Conservation (phyloP, 2,329 filamentous ascomycete species). For the Ophiostoma fasciatum region DNA sequence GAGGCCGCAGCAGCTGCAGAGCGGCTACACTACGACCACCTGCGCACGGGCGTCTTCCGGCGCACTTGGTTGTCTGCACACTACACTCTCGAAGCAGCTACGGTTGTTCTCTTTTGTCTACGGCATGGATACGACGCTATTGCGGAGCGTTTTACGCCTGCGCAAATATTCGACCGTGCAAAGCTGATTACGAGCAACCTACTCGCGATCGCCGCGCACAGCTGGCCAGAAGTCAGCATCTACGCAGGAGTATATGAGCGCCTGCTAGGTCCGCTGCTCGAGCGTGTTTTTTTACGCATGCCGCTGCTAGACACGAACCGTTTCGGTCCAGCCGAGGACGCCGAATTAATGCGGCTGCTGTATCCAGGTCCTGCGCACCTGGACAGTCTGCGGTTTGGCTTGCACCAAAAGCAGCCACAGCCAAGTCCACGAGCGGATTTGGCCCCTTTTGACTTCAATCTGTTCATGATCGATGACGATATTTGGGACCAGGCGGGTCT, state of each 20-base stretch:
- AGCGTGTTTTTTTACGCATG: slow-evolving; percentile 14
- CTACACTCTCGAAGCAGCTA: slow-evolving; percentile 10
- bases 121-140: slow-evolving; percentile 18
- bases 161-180: slow-evolving; percentile 19
- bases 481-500: slow-evolving; percentile 2
- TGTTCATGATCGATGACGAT: slow-evolving; percentile 8
- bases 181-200: slow-evolving; percentile 20
- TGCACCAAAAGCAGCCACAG: slow-evolving; percentile 4
- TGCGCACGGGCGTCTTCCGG: slow-evolving; percentile 7
- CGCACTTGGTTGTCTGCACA: slow-evolving; percentile 11
- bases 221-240: slow-evolving; percentile 19
- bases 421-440: slow-evolving; percentile 1
- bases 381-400: slow-evolving; percentile 6
- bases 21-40: slow-evolving; percentile 8
- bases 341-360: slow-evolving; percentile 10
- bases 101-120: slow-evolving; percentile 17
- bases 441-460: slow-evolving; percentile 8
- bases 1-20: slow-evolving; percentile 9
- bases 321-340: slow-evolving; percentile 9
- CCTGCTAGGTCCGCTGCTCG: slow-evolving; percentile 17
- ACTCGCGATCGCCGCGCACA: slow-evolving; percentile 17
- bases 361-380: slow-evolving; percentile 10
- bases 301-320: neutral
- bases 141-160: slow-evolving; percentile 13
- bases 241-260: slow-evolving; percentile 13